A percentile compares a stretch with the other conserved stretches of the same genome.
Evolutionary conservation across 2,329 filamentous ascomycete genomes (phyloP).

Genomic region (Pseudocercospora eumusae): DNA sequence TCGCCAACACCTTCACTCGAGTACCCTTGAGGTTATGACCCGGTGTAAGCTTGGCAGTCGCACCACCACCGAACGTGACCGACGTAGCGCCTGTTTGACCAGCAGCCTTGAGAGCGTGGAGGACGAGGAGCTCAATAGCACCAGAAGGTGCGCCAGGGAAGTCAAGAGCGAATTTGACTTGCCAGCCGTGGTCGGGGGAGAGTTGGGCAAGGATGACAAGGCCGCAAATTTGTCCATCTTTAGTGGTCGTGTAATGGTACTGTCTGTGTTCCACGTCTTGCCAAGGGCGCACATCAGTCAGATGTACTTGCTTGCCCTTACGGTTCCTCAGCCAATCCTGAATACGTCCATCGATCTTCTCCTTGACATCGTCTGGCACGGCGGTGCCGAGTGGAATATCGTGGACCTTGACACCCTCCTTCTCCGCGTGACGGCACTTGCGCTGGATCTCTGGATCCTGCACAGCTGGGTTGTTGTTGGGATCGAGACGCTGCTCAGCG

Average conservation of each 20-base stretch:
- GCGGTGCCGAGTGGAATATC: slow-evolving; percentile 67
- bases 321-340: slow-evolving; percentile 76
- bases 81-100: slow-evolving; percentile 60
- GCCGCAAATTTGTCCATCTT: slow-evolving; percentile 69
- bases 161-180: slow-evolving; percentile 94
- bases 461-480: slow-evolving; percentile 65
- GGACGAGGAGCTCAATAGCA: slow-evolving; percentile 80
- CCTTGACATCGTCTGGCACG: slow-evolving; percentile 65
- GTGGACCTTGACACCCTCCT: slow-evolving; percentile 78
- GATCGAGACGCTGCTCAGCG: slow-evolving; percentile 83
- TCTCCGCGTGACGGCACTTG: slow-evolving; percentile 78
- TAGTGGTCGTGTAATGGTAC: slow-evolving; percentile 78
- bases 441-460: slow-evolving; percentile 67
- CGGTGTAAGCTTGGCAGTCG: slow-evolving; percentile 69
- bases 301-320: slow-evolving; percentile 82
- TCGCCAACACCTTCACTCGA: slow-evolving; percentile 76
- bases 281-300: slow-evolving; percentile 89
- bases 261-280: slow-evolving; percentile 78
- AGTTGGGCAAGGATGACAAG: slow-evolving; percentile 84
- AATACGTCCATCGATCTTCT: slow-evolving; percentile 71
- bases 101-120: slow-evolving; percentile 66
- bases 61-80: slow-evolving; percentile 87
- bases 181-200: slow-evolving; percentile 79
- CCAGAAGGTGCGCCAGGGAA: slow-evolving; percentile 86
- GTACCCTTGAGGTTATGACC: slow-evolving; percentile 80